Base-by-base conservation (phyloP, 345 rosid species). In the Aquilaria sinensis region DNA sequence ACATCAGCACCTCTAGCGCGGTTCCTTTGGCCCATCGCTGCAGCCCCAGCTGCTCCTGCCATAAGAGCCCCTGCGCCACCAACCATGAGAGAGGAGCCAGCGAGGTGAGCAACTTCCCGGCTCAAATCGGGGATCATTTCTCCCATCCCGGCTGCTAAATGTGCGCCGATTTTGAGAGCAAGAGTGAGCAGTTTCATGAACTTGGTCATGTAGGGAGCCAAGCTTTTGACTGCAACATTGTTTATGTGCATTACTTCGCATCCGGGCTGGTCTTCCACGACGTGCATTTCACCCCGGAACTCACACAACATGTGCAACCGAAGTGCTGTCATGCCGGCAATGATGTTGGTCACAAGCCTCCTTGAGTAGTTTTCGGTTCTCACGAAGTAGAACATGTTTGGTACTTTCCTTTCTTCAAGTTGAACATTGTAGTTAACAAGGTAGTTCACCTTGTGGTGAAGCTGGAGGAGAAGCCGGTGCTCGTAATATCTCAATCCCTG, bases 401-500 rank as follows among this genome's bases (percentile, higher is more conserved):
- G 99, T 15, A 88, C 92, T 80, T 86, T 85, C 73, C 97, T 84
- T 49, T 89, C 95, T 67, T 94, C 96, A 65, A 85, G 71, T 68
- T 86, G 92, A 60, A 88, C 76, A 57, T 85, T 94, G 73, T 83
- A 94, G 82, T 86, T 90, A 67, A 90, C 88, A 12, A 90, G 90
- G 82, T 90, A 88, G 75, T 90, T 72, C 69, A 94, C 84, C 78
- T 88, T 94, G 64, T 84, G 95, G 56, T 94, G 91, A 75, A 94
- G 97, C 81, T 88, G 87, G 33, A 85, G 75, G 47, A 94, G 83
- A 60, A 94, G 89, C 45, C 88, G 80, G 77, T 90, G 96, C 67
- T 94, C 96, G 46, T 86, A 88, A 73, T 88, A 88, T 72, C 93
- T 82, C 66, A 94, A 70, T 52, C 99, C 97, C 72, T 94, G 99